Evolutionary conservation across 2,329 filamentous ascomycete genomes (phyloP), one percentile per base, ranked within the genome.

Genomic region (Thelonectria blattea): DNA sequence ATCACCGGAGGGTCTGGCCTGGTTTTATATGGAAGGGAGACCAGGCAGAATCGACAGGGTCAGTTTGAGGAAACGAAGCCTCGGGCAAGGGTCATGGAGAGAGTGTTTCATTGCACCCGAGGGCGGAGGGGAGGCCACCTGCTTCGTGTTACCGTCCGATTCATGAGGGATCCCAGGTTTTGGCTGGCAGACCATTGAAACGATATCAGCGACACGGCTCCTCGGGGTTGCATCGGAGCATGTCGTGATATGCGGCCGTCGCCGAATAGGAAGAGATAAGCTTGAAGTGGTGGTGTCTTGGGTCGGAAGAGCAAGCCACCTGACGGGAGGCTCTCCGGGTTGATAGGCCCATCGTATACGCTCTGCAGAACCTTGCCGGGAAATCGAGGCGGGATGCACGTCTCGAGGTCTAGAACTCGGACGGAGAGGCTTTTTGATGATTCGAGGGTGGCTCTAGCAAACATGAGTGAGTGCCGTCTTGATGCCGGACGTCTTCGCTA

Each of bases 241-340:
- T 43, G 24, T 34, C 22, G 22, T 49, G 27, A 43, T 30, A 30
- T 30, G 27, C 22, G 24, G n/a, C 18, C 39, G 39, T 34, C 46
- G 39, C 39, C 45, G 46, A 48, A 55, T 48, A 39, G 30, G 34
- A 54, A 39, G 42, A 53, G 22, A 46, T 3, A n/a, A 27, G 45
- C 20, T 30, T 39, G 39, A 27, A 24, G 53, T 37, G 51, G 22
- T 54, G 32, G 57, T 53, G 56, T 34, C 39, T 39, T 50, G 47
- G 32, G 45, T 42, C 50, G 57, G 11, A 45, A 45, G 43, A 34
- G 45, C 30, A 42, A 43, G 50, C 34, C 45, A 45, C 45, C 34
- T 37, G 15, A 37, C 34, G 34, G 34, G 34, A 37, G 34, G 34
- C 34, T 37, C 34, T 15, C 34, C 12, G 48, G 52, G 43, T 42